Evolutionary conservation across 1,284 basidiomycete genomes (phyloP).

Genomic region (Cutaneotrichosporon arboriforme): DNA sequence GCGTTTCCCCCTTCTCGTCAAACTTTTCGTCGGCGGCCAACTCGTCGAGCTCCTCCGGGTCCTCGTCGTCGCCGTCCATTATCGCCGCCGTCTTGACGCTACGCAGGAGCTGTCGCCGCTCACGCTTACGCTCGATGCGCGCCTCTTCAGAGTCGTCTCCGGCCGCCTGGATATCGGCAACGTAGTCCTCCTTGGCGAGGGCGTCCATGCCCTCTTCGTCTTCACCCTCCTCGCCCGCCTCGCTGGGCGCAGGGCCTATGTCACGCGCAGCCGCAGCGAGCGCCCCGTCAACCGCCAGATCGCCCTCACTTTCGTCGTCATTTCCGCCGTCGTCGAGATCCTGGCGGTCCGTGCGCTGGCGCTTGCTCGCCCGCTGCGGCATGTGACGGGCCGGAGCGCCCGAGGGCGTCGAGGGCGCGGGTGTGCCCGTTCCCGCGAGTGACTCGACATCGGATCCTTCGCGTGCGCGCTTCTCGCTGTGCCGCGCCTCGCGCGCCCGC

Average conservation of each 20-base stretch:
- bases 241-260: not conserved
- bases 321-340: too few relatives aligned
- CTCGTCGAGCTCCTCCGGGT: constrained; percentile 15
- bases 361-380: not conserved
- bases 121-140: constrained; percentile 5
- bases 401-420: too few relatives aligned
- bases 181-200: constrained; percentile 43
- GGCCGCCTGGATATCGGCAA: constrained; percentile 12
- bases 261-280: not conserved
- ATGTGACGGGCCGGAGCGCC: not conserved
- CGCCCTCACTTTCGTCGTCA: not conserved
- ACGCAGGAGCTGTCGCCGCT: constrained; percentile 12
- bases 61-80: constrained; percentile 20
- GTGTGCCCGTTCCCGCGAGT: not conserved
- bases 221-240: not conserved
- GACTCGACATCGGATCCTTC: constrained; percentile 17
- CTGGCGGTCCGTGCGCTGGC: not conserved
- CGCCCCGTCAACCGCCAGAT: constrained; percentile 4
- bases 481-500: constrained; percentile 27
- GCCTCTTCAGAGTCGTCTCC: constrained; percentile 15
- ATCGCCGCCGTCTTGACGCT: constrained; percentile 8
- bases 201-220: constrained; percentile 42
- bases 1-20: constrained; percentile 16
- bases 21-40: constrained; percentile 17
- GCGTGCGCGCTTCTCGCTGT: constrained; percentile 18